Evolutionary conservation across 306 rosid species (phyloP).

Genomic region (Gastrolobium bilobum): DNA sequence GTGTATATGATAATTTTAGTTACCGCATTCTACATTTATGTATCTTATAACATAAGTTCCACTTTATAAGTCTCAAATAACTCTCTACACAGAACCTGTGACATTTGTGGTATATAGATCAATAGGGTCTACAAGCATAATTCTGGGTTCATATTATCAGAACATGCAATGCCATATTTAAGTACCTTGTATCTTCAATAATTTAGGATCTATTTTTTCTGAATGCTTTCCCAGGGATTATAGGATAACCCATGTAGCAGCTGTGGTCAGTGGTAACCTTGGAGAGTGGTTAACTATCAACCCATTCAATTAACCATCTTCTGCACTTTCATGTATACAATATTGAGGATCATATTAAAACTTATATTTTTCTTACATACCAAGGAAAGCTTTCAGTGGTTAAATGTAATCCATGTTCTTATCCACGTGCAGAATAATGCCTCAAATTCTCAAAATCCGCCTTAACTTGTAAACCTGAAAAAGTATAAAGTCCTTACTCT

Average conservation of each 20-base stretch:
- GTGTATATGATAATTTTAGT: not conserved
- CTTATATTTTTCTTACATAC: slow-evolving; percentile 8
- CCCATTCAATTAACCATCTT: slow-evolving; percentile 7
- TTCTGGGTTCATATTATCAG: not conserved
- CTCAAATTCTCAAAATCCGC: slow-evolving; percentile 82
- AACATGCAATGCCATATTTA: slow-evolving; percentile 24
- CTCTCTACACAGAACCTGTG: slow-evolving; percentile 27
- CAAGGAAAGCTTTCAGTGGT: not conserved
- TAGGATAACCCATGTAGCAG: slow-evolving; percentile 4
- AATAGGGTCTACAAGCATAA: slow-evolving; percentile 8
- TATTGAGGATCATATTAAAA: slow-evolving; percentile 1
- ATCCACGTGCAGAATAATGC: slow-evolving; percentile 21
- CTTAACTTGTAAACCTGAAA: slow-evolving; percentile 83
- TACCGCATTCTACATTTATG: not conserved
- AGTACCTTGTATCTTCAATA: slow-evolving; percentile 28
- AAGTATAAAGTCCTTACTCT: slow-evolving; percentile 26
- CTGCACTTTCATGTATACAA: not conserved
- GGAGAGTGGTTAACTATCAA: not conserved
- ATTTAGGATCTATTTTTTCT: slow-evolving; percentile 27
- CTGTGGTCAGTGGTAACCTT: not conserved
- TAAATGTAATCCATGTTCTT: slow-evolving; percentile 17
- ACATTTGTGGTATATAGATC: slow-evolving; percentile 25
- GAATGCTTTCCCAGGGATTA: not conserved
- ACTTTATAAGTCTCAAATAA: slow-evolving; percentile 18
- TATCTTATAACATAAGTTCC: slow-evolving; percentile 4